These are phyloP conservation scores for Gamsiella multidivaricata DNA, from an alignment of 192 early-diverging fungal species.

Conservation along the genomic window DNA sequence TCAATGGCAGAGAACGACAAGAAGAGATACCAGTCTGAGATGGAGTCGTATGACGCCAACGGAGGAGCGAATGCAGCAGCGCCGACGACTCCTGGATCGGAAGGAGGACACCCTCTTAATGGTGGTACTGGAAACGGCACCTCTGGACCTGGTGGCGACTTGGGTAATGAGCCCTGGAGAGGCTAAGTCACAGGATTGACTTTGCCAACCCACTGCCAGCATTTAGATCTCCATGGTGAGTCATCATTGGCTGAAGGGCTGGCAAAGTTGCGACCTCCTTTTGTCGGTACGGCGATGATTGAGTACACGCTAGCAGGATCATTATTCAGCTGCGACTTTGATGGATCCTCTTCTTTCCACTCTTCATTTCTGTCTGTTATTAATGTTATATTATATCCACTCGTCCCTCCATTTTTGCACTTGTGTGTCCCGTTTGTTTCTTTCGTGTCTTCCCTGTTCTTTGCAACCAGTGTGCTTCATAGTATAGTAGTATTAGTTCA, in stretches of 20 bases:
- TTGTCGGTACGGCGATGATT: no score
- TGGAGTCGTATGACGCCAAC: constrained; percentile 49
- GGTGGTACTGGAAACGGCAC: constrained; percentile 9
- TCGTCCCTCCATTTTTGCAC: background rate
- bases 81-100: background rate
- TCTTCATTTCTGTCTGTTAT: background rate
- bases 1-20: constrained; percentile 55
- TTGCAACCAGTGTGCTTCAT: constrained; percentile 8
- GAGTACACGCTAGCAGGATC: no score
- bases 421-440: background rate
- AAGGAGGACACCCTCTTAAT: constrained; percentile 13
- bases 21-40: constrained; percentile 51
- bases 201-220: no score
- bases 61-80: constrained; percentile 26
- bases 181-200: constrained; percentile 17
- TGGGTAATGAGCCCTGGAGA: constrained; percentile 28
- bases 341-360: background rate
- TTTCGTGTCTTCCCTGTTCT: background rate
- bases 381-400: constrained; percentile 16
- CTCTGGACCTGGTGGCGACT: constrained; percentile 13
- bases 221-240: no score
- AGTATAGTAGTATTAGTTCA: constrained; percentile 1
- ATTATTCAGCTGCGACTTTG: background rate
- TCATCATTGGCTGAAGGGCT: background rate
- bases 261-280: no score